A percentile compares a stretch with the other conserved stretches of the same genome.
Conservation (phyloP, 2,329 filamentous ascomycete species). For the Periconia macrospinosa region DNA sequence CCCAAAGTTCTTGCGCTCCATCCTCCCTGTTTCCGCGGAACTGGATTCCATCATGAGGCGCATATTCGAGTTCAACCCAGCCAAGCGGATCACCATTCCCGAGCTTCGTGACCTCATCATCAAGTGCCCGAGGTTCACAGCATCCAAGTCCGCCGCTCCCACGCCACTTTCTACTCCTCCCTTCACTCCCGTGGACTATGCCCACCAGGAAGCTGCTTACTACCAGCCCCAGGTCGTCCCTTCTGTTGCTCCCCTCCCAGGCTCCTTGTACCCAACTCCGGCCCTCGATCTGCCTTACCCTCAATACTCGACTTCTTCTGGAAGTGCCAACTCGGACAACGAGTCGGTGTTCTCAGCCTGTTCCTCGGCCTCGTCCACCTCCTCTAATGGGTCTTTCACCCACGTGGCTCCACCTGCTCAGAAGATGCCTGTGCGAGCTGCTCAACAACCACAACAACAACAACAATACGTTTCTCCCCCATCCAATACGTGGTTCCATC, state of each 20-base stretch:
- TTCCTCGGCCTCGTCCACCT: conserved; percentile 41
- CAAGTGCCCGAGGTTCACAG: conserved; percentile 74
- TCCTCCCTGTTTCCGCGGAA: conserved; percentile 86
- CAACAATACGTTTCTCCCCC: conserved; percentile 43
- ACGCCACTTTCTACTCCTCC: conserved; percentile 47
- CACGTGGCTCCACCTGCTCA: conserved; percentile 28
- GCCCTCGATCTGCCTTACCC: conserved; percentile 24
- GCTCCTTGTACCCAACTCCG: conserved; percentile 32
- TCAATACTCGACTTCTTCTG: conserved; percentile 39
- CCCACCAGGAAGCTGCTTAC: conserved; percentile 25
- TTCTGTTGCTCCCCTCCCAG: conserved; percentile 34
- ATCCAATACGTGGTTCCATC: conserved; percentile 43
- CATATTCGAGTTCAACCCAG: conserved; percentile 85
- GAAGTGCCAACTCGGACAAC: conserved; percentile 43
- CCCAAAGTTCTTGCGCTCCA: conserved; percentile 85
- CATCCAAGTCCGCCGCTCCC: conserved; percentile 46
- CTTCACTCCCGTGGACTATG: conserved; percentile 46
- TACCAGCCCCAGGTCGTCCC: conserved; percentile 30
- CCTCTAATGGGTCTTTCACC: conserved; percentile 40
- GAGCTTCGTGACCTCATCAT: conserved; percentile 79
- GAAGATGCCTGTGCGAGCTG: conserved; percentile 31
- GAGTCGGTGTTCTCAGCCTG: conserved; percentile 45
- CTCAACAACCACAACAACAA: no score
- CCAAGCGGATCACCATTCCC: conserved; percentile 76
- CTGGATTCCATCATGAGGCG: conserved; percentile 83